Conservation (phyloP, 139 green algal species). For the Haematococcus sp. region DNA sequence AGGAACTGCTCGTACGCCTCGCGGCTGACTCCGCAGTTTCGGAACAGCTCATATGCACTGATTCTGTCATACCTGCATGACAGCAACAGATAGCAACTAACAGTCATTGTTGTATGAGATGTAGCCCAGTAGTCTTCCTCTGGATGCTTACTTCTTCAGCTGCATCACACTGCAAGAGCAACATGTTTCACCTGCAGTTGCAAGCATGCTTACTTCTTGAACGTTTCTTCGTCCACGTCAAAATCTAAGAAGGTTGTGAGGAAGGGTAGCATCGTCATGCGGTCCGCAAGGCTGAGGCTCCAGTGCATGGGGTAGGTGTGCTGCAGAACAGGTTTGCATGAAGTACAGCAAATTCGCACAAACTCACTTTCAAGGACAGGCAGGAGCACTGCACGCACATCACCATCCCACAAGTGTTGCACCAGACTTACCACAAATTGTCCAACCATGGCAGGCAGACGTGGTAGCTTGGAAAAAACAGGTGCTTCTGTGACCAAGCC, state of each 20-base stretch:
- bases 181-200: background rate
- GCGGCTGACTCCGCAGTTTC: slow-evolving; percentile 43
- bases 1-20: slow-evolving; percentile 52
- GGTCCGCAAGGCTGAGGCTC: slow-evolving; percentile 55
- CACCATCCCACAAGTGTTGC: too few relatives aligned
- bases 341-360: too few relatives aligned
- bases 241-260: slow-evolving; percentile 75
- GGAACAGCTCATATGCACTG: slow-evolving; percentile 79
- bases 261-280: slow-evolving; percentile 81
- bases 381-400: too few relatives aligned
- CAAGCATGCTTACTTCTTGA: slow-evolving; percentile 28
- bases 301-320: slow-evolving; percentile 74
- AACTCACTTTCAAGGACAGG: too few relatives aligned
- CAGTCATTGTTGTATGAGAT: too few relatives aligned
- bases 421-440: slow-evolving; percentile 68
- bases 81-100: too few relatives aligned
- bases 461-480: slow-evolving; percentile 70
- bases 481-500: slow-evolving; percentile 72
- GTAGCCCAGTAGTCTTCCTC: too few relatives aligned
- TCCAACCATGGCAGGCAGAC: slow-evolving; percentile 77
- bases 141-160: background rate
- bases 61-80: slow-evolving; percentile 74
- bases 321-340: too few relatives aligned
- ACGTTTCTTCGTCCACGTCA: slow-evolving; percentile 52
- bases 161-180: background rate